Percentiles rank a stretch among this genome's conserved stretches.
phyloP scores from a whole-genome alignment of 805 yeast species.

The Zygosaccharomyces gambellarensis region DNA sequence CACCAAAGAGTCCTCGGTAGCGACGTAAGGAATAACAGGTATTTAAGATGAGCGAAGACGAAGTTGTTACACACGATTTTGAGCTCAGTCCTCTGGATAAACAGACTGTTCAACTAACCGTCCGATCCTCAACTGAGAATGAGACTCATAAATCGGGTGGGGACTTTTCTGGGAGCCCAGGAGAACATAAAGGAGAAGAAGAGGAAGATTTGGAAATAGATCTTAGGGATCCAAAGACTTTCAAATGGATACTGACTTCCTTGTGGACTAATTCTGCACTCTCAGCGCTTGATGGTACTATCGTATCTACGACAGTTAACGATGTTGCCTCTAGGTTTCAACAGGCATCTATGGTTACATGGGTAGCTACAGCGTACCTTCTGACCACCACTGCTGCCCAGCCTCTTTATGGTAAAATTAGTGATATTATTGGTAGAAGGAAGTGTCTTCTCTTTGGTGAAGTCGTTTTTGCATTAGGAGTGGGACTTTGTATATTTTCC shows the following conservation, averaged over 20 bases:
- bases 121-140: neutral
- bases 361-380: constrained; percentile 72
- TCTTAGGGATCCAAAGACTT: constrained; percentile 11
- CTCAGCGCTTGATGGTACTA: constrained; percentile 55
- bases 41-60: neutral
- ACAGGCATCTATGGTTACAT: constrained; percentile 47
- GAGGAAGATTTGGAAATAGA: constrained; percentile 14
- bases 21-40: neutral
- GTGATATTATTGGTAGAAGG: constrained; percentile 60
- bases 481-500: constrained; percentile 41
- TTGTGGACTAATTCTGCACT: constrained; percentile 46
- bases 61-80: neutral
- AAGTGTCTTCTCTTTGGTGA: constrained; percentile 42
- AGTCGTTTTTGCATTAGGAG: constrained; percentile 42
- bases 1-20: neutral
- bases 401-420: constrained; percentile 65
- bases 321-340: constrained; percentile 56
- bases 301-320: constrained; percentile 54
- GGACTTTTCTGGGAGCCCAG: neutral
- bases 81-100: constrained; percentile 1
- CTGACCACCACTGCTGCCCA: constrained; percentile 70
- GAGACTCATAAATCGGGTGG: neutral
- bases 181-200: neutral
- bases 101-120: neutral
- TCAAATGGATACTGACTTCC: constrained; percentile 21